Base-by-base conservation (phyloP, 2,329 filamentous ascomycete species). In the Aspergillus spinulosporus region DNA sequence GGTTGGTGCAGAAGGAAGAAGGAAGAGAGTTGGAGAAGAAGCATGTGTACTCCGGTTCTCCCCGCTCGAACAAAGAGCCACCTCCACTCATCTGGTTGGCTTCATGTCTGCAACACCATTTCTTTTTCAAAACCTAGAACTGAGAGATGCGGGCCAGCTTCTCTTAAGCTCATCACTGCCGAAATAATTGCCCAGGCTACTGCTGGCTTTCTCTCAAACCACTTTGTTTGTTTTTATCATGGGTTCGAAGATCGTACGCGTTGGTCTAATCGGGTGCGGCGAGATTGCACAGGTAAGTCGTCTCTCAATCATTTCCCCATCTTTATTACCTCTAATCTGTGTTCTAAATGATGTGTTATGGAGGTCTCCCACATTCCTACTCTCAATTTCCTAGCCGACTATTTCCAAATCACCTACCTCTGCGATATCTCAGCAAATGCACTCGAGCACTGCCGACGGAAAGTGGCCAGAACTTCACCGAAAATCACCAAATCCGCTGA, bases 351-450 rank as follows among this genome's bases (percentile, higher is more conserved):
- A 48, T 21, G 7, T 26, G 26, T 26, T 26, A 26, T n/a, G 36
- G 8, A 48, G 45, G 45, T 48, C 12, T 72, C 76, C 7, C 81
- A 84, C 59, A 75, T 84, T 5, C 80, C 79, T 1, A 77, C 70
- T 1, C 57, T 83, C 5, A 71, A 68, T 45, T 71, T 74, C 28
- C 68, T 84, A 4, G 72, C 72, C 9, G 63, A 78, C 45, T 67
- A 72, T 29, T 84, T 75, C 67, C 68, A 64, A 2, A 75, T 76
- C 12, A 80, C 76, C 0, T 78, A 77, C 57, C 70, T 84, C 12
- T 84, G 80, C 65, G 82, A 84, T 58, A 70, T 82, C 8, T 84
- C 82, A 0, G 49, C 64, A n/a, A 59, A 74, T 37, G 69, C 74
- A 1, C 61, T 77, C 29, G 44, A 61, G 2, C 75, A 80, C 64